Conservation (phyloP, 108 stramenopile species). For the Nitzschia sp. region DNA sequence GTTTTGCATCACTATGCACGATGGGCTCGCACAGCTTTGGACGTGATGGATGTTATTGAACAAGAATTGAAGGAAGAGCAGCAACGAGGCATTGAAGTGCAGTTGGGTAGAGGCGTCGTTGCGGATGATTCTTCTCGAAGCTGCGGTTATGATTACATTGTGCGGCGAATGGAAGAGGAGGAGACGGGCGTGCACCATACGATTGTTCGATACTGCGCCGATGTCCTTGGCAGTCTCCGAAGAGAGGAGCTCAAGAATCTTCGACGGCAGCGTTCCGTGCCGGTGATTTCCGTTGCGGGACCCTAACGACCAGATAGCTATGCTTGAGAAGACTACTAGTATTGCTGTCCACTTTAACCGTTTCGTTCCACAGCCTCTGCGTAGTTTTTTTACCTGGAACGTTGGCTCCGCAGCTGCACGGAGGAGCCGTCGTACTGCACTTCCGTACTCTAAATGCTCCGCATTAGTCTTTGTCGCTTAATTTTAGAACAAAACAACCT, state of each 20-base stretch:
- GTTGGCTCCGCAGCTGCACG: no score
- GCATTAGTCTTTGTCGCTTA: no score
- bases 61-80: slow-evolving; percentile 66
- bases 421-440: no score
- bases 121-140: slow-evolving; percentile 27
- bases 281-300: not conserved
- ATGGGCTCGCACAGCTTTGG: slow-evolving; percentile 76
- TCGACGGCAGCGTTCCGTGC: slow-evolving; percentile 26
- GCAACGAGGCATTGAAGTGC: slow-evolving; percentile 42
- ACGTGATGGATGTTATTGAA: slow-evolving; percentile 73
- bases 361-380: no score
- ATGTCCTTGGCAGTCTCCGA: slow-evolving; percentile 81
- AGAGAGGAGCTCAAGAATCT: slow-evolving; percentile 72
- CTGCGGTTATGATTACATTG: slow-evolving; percentile 60
- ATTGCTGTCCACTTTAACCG: no score
- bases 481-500: slow-evolving; percentile 72
- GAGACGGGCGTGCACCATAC: slow-evolving; percentile 67
- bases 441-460: no score
- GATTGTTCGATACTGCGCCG: slow-evolving; percentile 82
- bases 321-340: not conserved
- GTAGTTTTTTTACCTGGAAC: not conserved
- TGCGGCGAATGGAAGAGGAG: slow-evolving; percentile 75
- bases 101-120: slow-evolving; percentile 27
- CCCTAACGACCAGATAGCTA: not conserved
- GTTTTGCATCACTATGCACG: slow-evolving; percentile 81